These are phyloP conservation scores for Globisporangium emineosum DNA, from an alignment of 352 stramenopile species.

Conservation along the genomic window DNA sequence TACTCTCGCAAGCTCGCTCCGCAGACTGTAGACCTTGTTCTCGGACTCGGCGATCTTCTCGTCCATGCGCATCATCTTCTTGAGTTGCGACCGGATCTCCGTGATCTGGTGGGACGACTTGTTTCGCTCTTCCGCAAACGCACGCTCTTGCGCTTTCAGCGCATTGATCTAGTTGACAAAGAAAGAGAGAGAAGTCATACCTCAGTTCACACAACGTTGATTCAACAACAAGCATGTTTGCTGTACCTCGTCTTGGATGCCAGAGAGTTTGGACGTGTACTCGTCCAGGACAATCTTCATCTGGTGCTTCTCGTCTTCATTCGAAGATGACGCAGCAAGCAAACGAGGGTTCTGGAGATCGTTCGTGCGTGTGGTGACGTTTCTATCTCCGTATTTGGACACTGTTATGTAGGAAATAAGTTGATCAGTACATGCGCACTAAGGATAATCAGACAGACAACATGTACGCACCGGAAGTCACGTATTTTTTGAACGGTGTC, in stretches of 20 bases:
- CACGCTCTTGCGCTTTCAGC: conserved; percentile 63
- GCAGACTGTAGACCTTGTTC: conserved; percentile 67
- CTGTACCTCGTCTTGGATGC: conserved; percentile 56
- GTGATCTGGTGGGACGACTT: conserved; percentile 55
- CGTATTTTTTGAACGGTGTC: conserved; percentile 86
- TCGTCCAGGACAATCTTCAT: conserved; percentile 55
- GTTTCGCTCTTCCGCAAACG: conserved; percentile 56
- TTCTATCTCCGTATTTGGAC: conserved; percentile 81
- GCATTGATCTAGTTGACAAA: conserved; percentile 35
- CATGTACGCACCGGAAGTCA: conserved; percentile 52
- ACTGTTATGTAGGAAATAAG: conserved; percentile 22
- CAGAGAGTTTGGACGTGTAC: conserved; percentile 26
- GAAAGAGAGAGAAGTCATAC: neutral
- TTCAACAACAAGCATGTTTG: neutral
- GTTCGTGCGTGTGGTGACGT: conserved; percentile 84
- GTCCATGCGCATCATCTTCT: conserved; percentile 64
- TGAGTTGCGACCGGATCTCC: conserved; percentile 69
- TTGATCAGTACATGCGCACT: neutral
- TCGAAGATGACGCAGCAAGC: conserved; percentile 68
- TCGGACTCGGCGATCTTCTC: conserved; percentile 71
- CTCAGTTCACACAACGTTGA: neutral
- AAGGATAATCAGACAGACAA: neutral
- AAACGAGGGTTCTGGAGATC: conserved; percentile 69
- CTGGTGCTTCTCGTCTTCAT: conserved; percentile 69
- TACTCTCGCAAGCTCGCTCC: conserved; percentile 70